These are phyloP conservation scores for Trichoderma sp. DNA, from an alignment of 2,329 filamentous ascomycete genomes.

Conservation along the genomic window DNA sequence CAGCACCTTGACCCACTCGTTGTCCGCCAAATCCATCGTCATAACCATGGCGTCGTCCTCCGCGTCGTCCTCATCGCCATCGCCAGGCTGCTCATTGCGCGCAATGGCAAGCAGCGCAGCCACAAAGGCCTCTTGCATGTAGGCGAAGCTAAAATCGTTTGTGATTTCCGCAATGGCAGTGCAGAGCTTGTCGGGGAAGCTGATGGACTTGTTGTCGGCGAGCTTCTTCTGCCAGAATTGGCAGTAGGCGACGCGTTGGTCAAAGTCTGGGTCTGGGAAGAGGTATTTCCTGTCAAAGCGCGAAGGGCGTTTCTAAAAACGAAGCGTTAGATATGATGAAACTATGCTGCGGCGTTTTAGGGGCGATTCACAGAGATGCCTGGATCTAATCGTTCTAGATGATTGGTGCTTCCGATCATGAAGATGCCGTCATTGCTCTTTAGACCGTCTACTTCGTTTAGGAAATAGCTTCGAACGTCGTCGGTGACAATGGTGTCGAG, in stretches of 20 bases:
- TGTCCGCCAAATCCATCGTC: conserved; percentile 33
- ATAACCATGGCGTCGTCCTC: conserved; percentile 16
- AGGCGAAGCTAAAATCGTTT: conserved; percentile 65
- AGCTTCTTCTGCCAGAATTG: conserved; percentile 61
- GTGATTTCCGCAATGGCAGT: conserved; percentile 60
- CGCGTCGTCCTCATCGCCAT: conserved; percentile 24
- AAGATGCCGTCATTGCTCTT: conserved; percentile 68
- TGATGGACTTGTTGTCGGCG: conserved; percentile 51
- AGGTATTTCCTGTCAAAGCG: conserved; percentile 66
- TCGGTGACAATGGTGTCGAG: conserved; percentile 65
- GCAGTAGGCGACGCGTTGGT: conserved; percentile 58
- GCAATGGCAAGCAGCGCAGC: conserved; percentile 60
- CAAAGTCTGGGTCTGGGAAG: conserved; percentile 55
- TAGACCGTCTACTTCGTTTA: conserved; percentile 71
- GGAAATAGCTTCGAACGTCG: conserved; percentile 62
- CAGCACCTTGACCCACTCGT: conserved; percentile 39
- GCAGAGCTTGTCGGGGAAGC: conserved; percentile 55
- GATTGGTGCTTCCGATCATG: conserved; percentile 65
- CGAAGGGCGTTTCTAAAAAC: conserved; percentile 55
- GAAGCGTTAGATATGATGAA: neutral
- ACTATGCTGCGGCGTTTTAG: neutral
- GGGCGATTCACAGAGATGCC: conserved; percentile 51
- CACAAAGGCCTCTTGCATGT: conserved; percentile 68
- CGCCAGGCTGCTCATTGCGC: conserved; percentile 26
- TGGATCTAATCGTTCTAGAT: conserved; percentile 63